Evolutionary conservation across 2,329 filamentous ascomycete species (phyloP).

Genomic region (Penicillium sp.): DNA sequence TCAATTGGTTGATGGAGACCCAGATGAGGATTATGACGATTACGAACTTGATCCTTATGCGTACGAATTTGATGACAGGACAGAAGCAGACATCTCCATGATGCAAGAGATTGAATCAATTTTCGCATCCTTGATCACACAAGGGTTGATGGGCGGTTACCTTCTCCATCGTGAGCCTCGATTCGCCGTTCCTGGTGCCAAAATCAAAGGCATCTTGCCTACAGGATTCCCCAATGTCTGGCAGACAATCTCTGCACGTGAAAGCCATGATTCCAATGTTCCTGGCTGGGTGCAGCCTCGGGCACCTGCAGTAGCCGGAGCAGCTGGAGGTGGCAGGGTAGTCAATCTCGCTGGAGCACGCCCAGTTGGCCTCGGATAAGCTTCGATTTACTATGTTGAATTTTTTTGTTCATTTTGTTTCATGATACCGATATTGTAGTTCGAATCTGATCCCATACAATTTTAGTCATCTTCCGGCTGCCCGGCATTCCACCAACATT

Average conservation of each 20-base stretch:
- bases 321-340: slow-evolving; percentile 49
- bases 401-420: background rate
- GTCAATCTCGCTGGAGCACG: slow-evolving; percentile 58
- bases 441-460: background rate
- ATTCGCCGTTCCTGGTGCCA: slow-evolving; percentile 77
- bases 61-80: slow-evolving; percentile 25
- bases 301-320: slow-evolving; percentile 12
- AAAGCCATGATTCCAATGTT: slow-evolving; percentile 61
- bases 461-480: background rate
- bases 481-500: no score
- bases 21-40: slow-evolving; percentile 37
- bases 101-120: slow-evolving; percentile 69
- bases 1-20: slow-evolving; percentile 28
- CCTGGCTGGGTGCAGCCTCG: slow-evolving; percentile 68
- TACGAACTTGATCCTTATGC: slow-evolving; percentile 59
- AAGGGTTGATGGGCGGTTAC: slow-evolving; percentile 80
- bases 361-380: slow-evolving; percentile 44
- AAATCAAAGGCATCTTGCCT: slow-evolving; percentile 39
- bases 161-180: slow-evolving; percentile 72
- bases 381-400: background rate
- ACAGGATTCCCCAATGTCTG: slow-evolving; percentile 69
- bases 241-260: slow-evolving; percentile 63
- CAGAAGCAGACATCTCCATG: slow-evolving; percentile 37
- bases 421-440: slow-evolving; percentile 5
- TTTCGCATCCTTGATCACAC: slow-evolving; percentile 71